phyloP scores from a whole-genome alignment of 108 stramenopile genomes.

The Nannochloropsis salina region DNA sequence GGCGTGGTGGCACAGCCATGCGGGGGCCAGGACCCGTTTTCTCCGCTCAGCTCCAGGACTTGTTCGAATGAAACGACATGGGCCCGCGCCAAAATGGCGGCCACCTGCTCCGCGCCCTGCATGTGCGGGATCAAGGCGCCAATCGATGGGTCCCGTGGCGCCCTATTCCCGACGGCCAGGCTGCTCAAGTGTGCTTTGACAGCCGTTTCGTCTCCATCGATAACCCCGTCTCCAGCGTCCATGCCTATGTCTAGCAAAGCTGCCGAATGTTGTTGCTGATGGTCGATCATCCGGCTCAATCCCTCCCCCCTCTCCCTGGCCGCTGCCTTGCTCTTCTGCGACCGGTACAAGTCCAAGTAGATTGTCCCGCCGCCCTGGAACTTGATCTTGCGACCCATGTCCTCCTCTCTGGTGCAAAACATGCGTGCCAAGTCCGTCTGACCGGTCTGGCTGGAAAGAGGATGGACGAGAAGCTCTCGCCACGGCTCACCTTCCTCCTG shows the following conservation, averaged over 20 bases:
- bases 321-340: neutral
- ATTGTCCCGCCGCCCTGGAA: neutral
- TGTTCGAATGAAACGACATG: constrained; percentile 11
- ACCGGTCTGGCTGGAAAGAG: neutral
- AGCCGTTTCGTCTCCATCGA: neutral
- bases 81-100: neutral
- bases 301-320: neutral
- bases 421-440: neutral
- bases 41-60: constrained; percentile 15
- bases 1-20: neutral
- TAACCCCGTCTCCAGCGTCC: neutral
- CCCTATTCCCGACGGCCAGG: neutral
- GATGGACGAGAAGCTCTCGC: neutral
- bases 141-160: neutral
- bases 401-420: constrained; percentile 2
- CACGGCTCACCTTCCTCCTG: constrained; percentile 17
- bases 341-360: constrained; percentile 16
- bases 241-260: neutral
- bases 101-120: neutral
- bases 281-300: constrained; percentile 16
- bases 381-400: neutral
- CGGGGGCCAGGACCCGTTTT: neutral
- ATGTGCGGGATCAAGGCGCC: neutral
- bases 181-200: neutral
- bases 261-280: neutral